Conservation (phyloP, 83 land plant genomes). For the Isoetes engelmannii region DNA sequence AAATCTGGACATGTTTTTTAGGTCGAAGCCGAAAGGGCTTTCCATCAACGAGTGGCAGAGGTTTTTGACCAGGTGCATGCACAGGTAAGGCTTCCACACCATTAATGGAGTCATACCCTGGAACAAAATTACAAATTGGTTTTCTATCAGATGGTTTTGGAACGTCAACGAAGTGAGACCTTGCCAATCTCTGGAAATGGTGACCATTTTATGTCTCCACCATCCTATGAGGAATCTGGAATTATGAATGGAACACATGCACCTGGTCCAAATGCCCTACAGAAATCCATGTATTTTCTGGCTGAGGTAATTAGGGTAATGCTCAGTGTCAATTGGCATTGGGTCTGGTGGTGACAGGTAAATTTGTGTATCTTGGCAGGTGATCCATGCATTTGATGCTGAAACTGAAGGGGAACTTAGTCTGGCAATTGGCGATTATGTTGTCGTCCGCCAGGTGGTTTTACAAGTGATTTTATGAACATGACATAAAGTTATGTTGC, state of each 20-base stretch:
- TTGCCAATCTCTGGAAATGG: conserved; percentile 37
- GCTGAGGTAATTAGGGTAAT: conserved; percentile 42
- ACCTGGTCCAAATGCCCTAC: not conserved
- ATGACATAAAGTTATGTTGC: no score
- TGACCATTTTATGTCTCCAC: conserved; percentile 10
- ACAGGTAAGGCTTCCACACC: conserved; percentile 32
- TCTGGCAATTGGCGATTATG: conserved; percentile 61
- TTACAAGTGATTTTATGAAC: no score
- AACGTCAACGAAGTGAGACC: conserved; percentile 56
- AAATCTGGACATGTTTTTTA: no score
- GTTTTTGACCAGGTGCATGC: conserved; percentile 46
- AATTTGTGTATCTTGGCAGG: conserved; percentile 33
- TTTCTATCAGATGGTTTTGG: conserved; percentile 46
- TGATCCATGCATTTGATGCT: conserved; percentile 55
- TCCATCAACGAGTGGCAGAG: conserved; percentile 38
- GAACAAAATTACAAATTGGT: not conserved
- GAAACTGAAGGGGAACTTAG: conserved; percentile 57
- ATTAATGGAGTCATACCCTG: not conserved
- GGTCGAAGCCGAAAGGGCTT: conserved; percentile 56
- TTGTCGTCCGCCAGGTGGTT: conserved; percentile 66
- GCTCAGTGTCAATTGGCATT: not conserved
- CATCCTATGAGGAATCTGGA: conserved; percentile 18
- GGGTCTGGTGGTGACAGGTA: not conserved
- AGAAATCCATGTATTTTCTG: conserved; percentile 43
- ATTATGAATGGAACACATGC: conserved; percentile 16